A percentile compares a stretch with the other conserved stretches of the same genome.
phyloP scores from a whole-genome alignment of 108 stramenopile species.

The Skeletonema menzelii region DNA sequence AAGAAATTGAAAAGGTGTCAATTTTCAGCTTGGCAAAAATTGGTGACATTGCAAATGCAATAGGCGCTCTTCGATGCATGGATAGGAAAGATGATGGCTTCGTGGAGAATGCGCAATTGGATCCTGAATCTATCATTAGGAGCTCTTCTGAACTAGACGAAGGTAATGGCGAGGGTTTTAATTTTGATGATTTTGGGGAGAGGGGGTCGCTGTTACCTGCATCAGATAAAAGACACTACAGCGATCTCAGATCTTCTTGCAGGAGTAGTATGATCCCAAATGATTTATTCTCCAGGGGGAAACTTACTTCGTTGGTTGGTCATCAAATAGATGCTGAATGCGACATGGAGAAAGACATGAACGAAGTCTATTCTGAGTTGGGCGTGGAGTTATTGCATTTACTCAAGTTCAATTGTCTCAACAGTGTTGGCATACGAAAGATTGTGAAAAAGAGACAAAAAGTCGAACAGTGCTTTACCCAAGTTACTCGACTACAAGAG shows the following conservation, averaged over 20 bases:
- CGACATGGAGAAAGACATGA: conserved; percentile 45
- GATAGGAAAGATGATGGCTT: conserved; percentile 35
- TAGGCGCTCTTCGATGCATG: conserved; percentile 70
- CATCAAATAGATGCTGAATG: conserved; percentile 37
- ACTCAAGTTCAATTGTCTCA: conserved; percentile 77
- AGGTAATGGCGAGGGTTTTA: conserved; percentile 4
- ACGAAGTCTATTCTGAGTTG: conserved; percentile 64
- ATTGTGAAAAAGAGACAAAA: conserved; percentile 75
- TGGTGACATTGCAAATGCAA: conserved; percentile 83
- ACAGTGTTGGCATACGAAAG: conserved; percentile 73
- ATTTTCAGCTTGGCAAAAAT: conserved; percentile 66
- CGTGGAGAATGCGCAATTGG: background rate
- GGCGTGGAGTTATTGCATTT: conserved; percentile 86
- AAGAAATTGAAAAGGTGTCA: conserved; percentile 83
- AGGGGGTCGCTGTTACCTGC: conserved; percentile 20
- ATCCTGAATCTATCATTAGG: background rate
- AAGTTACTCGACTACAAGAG: background rate
- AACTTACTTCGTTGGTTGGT: conserved; percentile 22
- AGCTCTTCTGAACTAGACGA: background rate
- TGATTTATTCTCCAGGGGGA: conserved; percentile 30
- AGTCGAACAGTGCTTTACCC: conserved; percentile 17
- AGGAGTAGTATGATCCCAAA: conserved; percentile 2
- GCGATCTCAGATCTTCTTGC: background rate
- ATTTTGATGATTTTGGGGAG: conserved; percentile 27
- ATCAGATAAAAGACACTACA: conserved; percentile 17